Base-by-base conservation (phyloP, 345 rosid genomes). In the Syzygium grande region DNA sequence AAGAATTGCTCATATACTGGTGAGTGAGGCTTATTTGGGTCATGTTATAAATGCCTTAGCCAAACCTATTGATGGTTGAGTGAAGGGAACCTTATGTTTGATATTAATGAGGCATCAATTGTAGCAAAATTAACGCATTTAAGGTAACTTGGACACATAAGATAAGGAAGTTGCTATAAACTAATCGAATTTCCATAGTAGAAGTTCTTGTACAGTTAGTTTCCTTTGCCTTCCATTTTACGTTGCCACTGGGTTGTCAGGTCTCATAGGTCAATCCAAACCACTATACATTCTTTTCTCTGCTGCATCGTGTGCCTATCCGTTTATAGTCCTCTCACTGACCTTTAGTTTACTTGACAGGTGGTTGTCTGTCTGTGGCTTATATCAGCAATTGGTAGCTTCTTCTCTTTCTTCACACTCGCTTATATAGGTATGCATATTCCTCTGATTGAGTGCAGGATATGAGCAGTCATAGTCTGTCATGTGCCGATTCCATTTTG, bases 331-430 rank as follows among this genome's bases (percentile, higher is more conserved):
- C 86, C 27, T 86, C 43, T 63, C 30, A 46, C 25, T 65, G 43
- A 65, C 59, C 9, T 63, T 52, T 51, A 58, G n/a, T 89, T 63
- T 84, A 61, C 87, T 79, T 91, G 86, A 89, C 96, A 96, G 99
- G 98, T 97, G 46, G 99, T 96, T 87, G 91, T 92, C 86, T 94
- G 94, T 91, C 92, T 97, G 53, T 97, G 99, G 99, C 98, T 96
- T 87, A 91, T 95, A 83, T 96, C 99, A 88, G 94, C 95, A 65
- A 86, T 94, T 65, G 98, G 98, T 86, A 92, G 96, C 93, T 95
- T 92, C 92, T 93, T 94, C 88, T 96, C 99, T 27, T 92, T 96
- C 94, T 94, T 94, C 96, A 95, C 98, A 38, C 93, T 97, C 87
- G 98, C 95, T 59, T 97, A 95, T 88, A 94, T 95, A 27, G 99